Conservation (phyloP, 2,329 filamentous ascomycete species). For the Scedosporium aurantiacum region DNA sequence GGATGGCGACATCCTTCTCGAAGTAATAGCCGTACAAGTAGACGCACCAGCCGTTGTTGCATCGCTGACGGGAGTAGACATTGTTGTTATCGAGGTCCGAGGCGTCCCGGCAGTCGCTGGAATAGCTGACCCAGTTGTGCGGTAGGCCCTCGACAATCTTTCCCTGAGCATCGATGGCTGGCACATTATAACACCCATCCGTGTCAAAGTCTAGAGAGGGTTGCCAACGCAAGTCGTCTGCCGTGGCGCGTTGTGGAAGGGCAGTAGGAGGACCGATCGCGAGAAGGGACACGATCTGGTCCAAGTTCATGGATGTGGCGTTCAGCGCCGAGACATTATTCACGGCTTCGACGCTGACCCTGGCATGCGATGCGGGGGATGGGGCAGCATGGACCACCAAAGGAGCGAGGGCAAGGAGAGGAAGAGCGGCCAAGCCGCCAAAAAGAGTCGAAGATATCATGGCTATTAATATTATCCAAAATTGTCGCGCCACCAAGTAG, state of each 20-base stretch:
- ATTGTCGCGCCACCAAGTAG: no score
- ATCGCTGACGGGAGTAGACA: slow-evolving; percentile 29
- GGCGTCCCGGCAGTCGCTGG: slow-evolving; percentile 20
- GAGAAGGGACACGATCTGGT: neutral
- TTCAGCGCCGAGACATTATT: neutral
- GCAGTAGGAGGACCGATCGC: slow-evolving; percentile 11
- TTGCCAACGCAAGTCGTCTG: slow-evolving; percentile 15
- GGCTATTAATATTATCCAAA: no score
- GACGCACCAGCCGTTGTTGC: slow-evolving; percentile 33
- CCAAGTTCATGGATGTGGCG: slow-evolving; percentile 1
- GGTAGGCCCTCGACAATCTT: slow-evolving; percentile 20
- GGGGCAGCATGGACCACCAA: neutral
- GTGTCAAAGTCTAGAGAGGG: slow-evolving; percentile 22
- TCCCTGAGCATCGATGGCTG: slow-evolving; percentile 24
- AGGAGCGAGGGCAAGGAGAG: neutral
- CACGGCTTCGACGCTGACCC: neutral
- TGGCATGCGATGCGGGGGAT: neutral
- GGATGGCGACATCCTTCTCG: slow-evolving; percentile 28
- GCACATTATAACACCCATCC: slow-evolving; percentile 27
- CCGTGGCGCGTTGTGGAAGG: slow-evolving; percentile 13
- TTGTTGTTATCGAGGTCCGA: slow-evolving; percentile 26
- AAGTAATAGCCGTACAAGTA: slow-evolving; percentile 35
- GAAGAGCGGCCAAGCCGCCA: neutral
- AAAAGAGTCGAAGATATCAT: no score
- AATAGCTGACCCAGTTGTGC: slow-evolving; percentile 16